Percentiles rank a stretch among this genome's conserved stretches.
phyloP scores from a whole-genome alignment of 1,284 basidiomycete genomes.

The Retiboletus flavoniger region DNA sequence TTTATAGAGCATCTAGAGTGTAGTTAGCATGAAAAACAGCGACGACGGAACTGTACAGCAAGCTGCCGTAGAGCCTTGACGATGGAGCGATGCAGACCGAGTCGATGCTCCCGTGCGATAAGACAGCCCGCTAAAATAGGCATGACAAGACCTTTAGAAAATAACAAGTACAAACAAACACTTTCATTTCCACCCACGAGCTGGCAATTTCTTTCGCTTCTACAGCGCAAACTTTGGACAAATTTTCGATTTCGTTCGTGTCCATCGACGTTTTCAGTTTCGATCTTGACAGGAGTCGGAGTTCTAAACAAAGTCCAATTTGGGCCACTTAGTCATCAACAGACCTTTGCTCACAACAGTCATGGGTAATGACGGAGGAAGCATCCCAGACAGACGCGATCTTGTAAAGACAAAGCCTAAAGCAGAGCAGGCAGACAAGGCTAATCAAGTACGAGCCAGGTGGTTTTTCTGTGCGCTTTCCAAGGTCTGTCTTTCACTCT shows the following conservation, averaged over 20 bases:
- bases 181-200: too few relatives aligned
- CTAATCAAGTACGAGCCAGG: conserved; percentile 79
- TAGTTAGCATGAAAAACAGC: conserved; percentile 19
- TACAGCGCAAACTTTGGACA: not conserved
- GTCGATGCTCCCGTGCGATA: conserved; percentile 9
- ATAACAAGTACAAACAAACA: conserved; percentile 29
- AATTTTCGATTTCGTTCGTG: not conserved
- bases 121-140: conserved; percentile 6
- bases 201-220: not conserved
- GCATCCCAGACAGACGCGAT: conserved; percentile 81
- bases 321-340: conserved; percentile 9
- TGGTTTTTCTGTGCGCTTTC: conserved; percentile 93
- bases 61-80: conserved; percentile 1
- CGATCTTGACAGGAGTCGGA: conserved; percentile 7
- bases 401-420: conserved; percentile 75
- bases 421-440: conserved; percentile 82
- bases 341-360: conserved; percentile 1
- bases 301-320: not conserved
- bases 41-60: conserved; percentile 5
- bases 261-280: too few relatives aligned
- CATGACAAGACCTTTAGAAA: conserved; percentile 17
- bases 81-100: conserved; percentile 9
- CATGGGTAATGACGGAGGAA: conserved; percentile 84
- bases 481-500: conserved; percentile 56
- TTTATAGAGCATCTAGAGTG: conserved; percentile 32